These are phyloP conservation scores for Eragrostis curvula DNA, from an alignment of 176 grass and related monocot genomes.

Conservation along the genomic window DNA sequence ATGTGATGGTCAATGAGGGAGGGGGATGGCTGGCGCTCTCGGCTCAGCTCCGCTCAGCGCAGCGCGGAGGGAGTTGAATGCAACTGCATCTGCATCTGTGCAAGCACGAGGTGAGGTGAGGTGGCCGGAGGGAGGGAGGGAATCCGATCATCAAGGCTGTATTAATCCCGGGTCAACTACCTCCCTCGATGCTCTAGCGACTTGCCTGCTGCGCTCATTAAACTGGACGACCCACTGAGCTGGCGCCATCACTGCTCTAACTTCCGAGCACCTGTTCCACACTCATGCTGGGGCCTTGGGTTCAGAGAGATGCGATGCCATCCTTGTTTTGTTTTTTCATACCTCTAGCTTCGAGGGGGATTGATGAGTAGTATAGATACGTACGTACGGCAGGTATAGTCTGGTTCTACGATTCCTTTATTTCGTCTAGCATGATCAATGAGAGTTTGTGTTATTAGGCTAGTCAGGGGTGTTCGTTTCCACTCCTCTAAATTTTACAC, in stretches of 20 bases:
- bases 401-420: no score
- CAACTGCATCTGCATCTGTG: slow-evolving; percentile 4
- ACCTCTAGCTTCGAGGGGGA: no score
- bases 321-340: no score
- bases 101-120: not conserved
- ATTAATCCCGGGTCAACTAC: slow-evolving; percentile 50
- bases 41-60: not conserved
- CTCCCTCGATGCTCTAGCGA: not conserved
- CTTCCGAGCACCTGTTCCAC: slow-evolving; percentile 3
- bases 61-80: slow-evolving; percentile 9
- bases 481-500: no score
- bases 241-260: slow-evolving; percentile 54
- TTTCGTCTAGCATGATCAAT: no score
- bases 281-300: not conserved
- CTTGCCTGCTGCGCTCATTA: slow-evolving; percentile 35
- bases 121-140: slow-evolving; percentile 8
- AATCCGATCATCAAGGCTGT: slow-evolving; percentile 9
- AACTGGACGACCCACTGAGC: slow-evolving; percentile 28
- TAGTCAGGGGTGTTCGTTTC: no score
- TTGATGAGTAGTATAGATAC: no score
- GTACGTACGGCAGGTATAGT: no score
- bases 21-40: not conserved
- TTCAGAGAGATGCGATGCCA: no score
- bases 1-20: slow-evolving; percentile 20
- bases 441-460: no score